Evolutionary conservation across 2,329 filamentous ascomycete species (phyloP), one percentile per base, ranked within the genome.

Genomic region (Aspergillus sp.): DNA sequence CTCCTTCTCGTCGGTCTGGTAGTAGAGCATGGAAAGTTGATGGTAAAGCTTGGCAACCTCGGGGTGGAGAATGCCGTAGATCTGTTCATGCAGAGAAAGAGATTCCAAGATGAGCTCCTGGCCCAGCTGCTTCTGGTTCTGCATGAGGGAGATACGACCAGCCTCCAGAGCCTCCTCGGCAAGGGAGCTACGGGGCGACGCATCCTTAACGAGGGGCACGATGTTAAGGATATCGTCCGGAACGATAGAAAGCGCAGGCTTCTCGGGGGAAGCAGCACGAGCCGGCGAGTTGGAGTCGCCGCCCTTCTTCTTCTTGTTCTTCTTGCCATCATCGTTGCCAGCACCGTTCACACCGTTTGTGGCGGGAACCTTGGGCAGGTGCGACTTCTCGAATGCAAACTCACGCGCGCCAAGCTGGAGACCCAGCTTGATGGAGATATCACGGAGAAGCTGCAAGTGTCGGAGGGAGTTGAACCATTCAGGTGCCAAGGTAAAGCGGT

Each of bases 1-100:
- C 42, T 93, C 91, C 82, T 98, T 98, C 81, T 99, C 95, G 56
- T 98, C 95, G n/a, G 96, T 85, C 75, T 96, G 91, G 78, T 96
- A 98, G 80, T 97, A 97, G 57, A 98, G 84, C 83, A 96, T 96
- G 2, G 95, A 96, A 50, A 99, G 79, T 55, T 90, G 92, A 77
- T 96, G 94, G 82, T 99, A 99, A 29, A 96, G 90, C 64, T 93
- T 88, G 51, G 94, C 95, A 60, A 98, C 94, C 78, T 99, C 95
- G 1, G 95, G 93, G 74, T 99, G 95, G 26, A 99, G 84, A 58
- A 98, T 96, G 61, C 95, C 95, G 71, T 99, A 99, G 67, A 99
- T 98, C 77, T 99, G 95, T 82, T 99, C 95, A 71, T 99, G 94
- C 49, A 99, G 82, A 50, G 95, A 96, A 61, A 99, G 81, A 42